Evolutionary conservation across 257 asterid genomes (phyloP).

Genomic region (Gentiana macrophylla): DNA sequence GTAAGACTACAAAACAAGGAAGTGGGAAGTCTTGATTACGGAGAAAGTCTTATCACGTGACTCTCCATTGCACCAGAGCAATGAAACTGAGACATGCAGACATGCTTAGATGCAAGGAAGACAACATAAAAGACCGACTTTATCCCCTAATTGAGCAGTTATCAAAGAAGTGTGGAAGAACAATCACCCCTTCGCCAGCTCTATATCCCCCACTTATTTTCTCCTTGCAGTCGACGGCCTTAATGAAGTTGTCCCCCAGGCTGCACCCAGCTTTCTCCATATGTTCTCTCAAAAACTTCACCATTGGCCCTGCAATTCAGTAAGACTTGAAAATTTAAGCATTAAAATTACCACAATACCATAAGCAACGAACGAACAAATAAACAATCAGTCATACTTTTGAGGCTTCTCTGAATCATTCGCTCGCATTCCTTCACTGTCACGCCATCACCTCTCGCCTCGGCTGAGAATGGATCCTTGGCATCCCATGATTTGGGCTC

Average conservation of each 20-base stretch:
- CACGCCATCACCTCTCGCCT: constrained; percentile 21
- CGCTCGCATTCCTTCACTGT: constrained; percentile 45
- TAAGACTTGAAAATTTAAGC: background rate
- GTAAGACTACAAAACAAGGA: too few species aligned
- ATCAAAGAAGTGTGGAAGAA: too few species aligned
- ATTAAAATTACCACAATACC: constrained; percentile 11
- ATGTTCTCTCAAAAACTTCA: constrained; percentile 59
- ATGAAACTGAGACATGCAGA: too few species aligned
- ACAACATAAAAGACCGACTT: background rate
- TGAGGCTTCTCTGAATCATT: constrained; percentile 56
- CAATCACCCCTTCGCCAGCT: constrained; percentile 53
- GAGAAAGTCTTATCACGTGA: too few species aligned
- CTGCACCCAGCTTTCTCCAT: constrained; percentile 69
- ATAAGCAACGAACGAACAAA: background rate
- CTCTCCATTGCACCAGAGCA: too few species aligned
- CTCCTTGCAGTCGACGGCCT: constrained; percentile 35
- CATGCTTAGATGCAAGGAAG: too few species aligned
- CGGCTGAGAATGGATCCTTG: background rate
- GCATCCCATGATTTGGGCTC: background rate
- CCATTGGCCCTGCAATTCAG: constrained; percentile 57
- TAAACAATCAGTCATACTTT: constrained; percentile 25
- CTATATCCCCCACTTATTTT: constrained; percentile 47
- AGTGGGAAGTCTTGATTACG: too few species aligned
- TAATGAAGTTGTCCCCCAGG: constrained; percentile 46
- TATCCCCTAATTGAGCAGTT: background rate